A percentile compares a stretch with the other conserved stretches of the same genome.
Conservation (phyloP, 495 filamentous ascomycete genomes). For the Penicillium roqueforti region DNA sequence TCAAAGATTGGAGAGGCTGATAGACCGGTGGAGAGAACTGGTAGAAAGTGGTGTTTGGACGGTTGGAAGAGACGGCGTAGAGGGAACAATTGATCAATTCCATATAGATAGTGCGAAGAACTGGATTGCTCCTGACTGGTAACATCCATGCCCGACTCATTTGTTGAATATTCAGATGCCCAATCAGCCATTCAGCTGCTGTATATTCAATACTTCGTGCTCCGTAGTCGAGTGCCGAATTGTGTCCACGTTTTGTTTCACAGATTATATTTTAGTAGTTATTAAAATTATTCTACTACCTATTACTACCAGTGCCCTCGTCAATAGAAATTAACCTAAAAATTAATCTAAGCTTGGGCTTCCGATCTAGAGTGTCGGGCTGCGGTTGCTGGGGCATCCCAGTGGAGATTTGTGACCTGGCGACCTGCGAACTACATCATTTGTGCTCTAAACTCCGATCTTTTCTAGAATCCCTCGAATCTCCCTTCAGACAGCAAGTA, state of each 20-base stretch:
- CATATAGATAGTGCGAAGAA: neutral
- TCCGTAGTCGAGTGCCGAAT: neutral
- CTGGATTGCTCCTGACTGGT: neutral
- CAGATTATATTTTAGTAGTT: neutral
- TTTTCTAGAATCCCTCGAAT: constrained; percentile 10
- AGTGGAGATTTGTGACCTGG: constrained; percentile 28
- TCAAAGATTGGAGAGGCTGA: neutral
- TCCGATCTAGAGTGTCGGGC: constrained; percentile 22
- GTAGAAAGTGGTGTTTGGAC: neutral
- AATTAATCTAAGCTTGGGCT: neutral
- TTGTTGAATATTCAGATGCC: neutral
- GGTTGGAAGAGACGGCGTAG: neutral
- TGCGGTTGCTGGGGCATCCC: constrained; percentile 39
- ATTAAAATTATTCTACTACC: neutral
- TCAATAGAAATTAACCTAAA: neutral
- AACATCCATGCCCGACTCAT: neutral
- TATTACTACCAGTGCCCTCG: neutral
- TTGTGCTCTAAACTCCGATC: constrained; percentile 4
- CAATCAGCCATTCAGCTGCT: too few relatives aligned
- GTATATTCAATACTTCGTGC: too few relatives aligned
- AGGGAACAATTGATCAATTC: neutral
- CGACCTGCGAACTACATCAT: constrained; percentile 22
- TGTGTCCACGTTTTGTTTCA: neutral
- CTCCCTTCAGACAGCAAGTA: neutral
- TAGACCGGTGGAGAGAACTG: neutral